Base-by-base conservation (phyloP, 306 rosid genomes). In the Casuarina cunninghamiana region DNA sequence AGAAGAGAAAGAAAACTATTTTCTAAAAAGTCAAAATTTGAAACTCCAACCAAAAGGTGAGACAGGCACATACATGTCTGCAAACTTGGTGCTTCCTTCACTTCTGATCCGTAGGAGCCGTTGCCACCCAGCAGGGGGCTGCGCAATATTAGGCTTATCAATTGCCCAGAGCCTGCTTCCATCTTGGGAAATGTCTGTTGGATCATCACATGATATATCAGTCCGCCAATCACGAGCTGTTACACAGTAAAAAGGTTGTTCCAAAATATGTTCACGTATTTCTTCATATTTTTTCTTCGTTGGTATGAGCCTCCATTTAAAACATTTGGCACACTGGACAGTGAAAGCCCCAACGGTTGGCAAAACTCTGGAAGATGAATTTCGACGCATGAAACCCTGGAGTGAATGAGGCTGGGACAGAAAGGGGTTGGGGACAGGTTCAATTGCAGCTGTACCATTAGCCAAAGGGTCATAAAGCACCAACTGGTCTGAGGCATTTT, bases 271-370 rank as follows among this genome's bases (percentile, higher is more conserved):
- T 79, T 95, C 99, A 1, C 99, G 91, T 62, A 95, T 93, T 79
- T 89, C 96, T 83, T 95, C 97, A 17, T 95, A 95, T 79, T 88
- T 93, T 78, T 91, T 97, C 79, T 95, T 89, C 0, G 97, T 87
- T 48, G 97, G 96, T 54, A 93, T 87, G 72, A 95, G 89, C 91
- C 99, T 93, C 99, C 99, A 95, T 82, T 95, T 95, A 77, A 91
- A 89, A 83, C 97, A 95, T 55, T 66, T 75, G 17, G 99, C 97
- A 80, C 99, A 95, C 79, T 95, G 99, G 44, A 95, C 94, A 49
- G 97, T 87, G 84, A 93, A 95, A 26, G 90, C 94, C 74, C 90
- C 97, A 0, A 95, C 86, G 66, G 97, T 82, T 3, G 97, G 99
- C 82, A 93, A 83, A 68, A 78, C 79, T 76, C 88, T 88, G 44